Evolutionary conservation across 2,329 filamentous ascomycete genomes (phyloP), one percentile per base, ranked within the genome.

Genomic region (Fusarium sp.): DNA sequence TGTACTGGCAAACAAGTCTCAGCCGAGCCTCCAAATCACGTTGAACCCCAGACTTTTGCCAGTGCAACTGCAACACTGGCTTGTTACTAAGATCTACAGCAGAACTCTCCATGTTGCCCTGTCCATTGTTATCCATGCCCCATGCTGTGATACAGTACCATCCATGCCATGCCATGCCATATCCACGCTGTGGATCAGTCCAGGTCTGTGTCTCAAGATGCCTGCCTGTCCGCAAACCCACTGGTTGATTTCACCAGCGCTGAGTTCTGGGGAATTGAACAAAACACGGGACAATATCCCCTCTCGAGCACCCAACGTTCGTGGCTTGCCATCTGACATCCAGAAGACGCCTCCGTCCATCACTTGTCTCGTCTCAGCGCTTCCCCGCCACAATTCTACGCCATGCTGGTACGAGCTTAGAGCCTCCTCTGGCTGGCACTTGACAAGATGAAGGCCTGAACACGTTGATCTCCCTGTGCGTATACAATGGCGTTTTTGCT

Each of bases 201-300:
- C 45, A 63, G 50, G 58, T 63, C 58, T 62, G 45, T 67, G 70
- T 72, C 69, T 72, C 67, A 72, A 39, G 52, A 54, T 72, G 57
- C 55, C 34, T 63, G 31, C 40, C 54, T 10, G 26, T 28, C 47
- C 34, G 33, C 33, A 38, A 38, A 24, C 38, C 47, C 42, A 38
- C 36, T 26, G 49, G 36, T 36, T 22, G 21, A 47, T 28, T 28
- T 28, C 26, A 44, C 14, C 36, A 39, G 34, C 38, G 31, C 33
- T 61, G 46, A 42, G 40, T 28, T 40, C 34, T 53, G 55, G 55
- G 49, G 55, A 62, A 38, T 17, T 19, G 39, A 14, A 62, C n/a
- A 21, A 43, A 44, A 15, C 44, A 22, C 39, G 46, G 55, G 59
- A 62, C 59, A 57, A 47, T 47, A 42, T 13, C 38, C 54, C 42